phyloP scores from a whole-genome alignment of 305 asterid species.

The Fraxinus angustifolia region DNA sequence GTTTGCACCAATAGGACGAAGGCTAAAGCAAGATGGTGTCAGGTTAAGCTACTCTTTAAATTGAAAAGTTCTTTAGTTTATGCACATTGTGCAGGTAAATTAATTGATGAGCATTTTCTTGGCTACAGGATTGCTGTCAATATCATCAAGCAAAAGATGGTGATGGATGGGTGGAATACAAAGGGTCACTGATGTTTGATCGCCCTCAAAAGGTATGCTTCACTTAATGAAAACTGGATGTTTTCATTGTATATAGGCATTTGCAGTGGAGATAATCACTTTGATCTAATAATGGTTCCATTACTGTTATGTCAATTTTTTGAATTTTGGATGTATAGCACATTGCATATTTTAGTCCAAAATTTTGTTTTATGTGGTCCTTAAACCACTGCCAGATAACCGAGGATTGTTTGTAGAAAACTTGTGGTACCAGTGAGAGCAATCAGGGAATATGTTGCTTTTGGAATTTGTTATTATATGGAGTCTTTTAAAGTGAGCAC shows the following conservation, averaged over 20 bases:
- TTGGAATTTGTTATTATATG: not conserved
- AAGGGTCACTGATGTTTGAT: conserved; percentile 79
- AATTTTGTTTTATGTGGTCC: conserved; percentile 13
- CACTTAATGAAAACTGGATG: not conserved
- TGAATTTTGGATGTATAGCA: not conserved
- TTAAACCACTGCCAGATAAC: conserved; percentile 15
- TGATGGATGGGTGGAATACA: conserved; percentile 97
- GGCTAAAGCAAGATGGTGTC: conserved; percentile 99
- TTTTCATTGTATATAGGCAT: conserved; percentile 1
- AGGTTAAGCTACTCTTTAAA: conserved; percentile 48
- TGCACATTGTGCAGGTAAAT: conserved; percentile 14
- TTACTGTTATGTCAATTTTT: not conserved
- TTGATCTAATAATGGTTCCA: not conserved
- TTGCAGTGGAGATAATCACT: not conserved
- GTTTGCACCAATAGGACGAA: conserved; percentile 86
- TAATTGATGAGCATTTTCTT: conserved; percentile 21
- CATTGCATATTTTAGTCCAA: not conserved
- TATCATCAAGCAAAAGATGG: conserved; percentile 99
- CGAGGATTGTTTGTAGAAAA: not conserved
- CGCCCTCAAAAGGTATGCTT: conserved; percentile 61
- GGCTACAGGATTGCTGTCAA: conserved; percentile 87
- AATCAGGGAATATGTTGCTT: not conserved
- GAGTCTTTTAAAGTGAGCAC: not conserved
- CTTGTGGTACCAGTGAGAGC: not conserved
- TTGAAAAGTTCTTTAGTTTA: not conserved